phyloP scores from a whole-genome alignment of 805 yeast species.

The Wickerhamiella cacticola region DNA sequence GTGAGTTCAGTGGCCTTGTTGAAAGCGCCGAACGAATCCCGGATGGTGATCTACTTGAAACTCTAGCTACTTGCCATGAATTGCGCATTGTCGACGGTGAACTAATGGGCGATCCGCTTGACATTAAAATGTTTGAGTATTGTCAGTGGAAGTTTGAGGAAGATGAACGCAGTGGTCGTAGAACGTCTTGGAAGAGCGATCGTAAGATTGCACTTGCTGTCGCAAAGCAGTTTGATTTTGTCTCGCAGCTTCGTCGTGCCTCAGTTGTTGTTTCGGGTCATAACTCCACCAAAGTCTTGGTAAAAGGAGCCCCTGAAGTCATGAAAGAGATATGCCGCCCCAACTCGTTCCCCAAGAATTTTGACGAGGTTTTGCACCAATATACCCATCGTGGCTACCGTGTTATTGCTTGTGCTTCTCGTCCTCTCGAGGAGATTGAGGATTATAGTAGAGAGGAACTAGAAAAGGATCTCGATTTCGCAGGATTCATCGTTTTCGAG shows the following conservation, averaged over 20 bases:
- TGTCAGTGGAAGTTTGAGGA: constrained; percentile 69
- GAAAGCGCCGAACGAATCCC: constrained; percentile 16
- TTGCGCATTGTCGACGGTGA: constrained; percentile 67
- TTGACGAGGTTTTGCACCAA: constrained; percentile 56
- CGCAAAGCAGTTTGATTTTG: constrained; percentile 61
- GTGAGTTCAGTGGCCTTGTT: constrained; percentile 20
- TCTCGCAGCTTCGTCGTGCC: constrained; percentile 80
- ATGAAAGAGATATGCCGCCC: constrained; percentile 66
- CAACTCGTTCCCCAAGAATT: constrained; percentile 60
- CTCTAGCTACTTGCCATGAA: constrained; percentile 74
- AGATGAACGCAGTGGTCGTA: constrained; percentile 31
- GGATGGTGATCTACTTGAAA: constrained; percentile 17
- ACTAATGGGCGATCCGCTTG: constrained; percentile 86
- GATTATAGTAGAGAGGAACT: constrained; percentile 46
- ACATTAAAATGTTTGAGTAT: constrained; percentile 84
- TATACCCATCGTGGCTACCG: constrained; percentile 92
- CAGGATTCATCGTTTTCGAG: constrained; percentile 87
- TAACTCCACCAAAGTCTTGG: constrained; percentile 41
- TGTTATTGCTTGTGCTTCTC: constrained; percentile 85
- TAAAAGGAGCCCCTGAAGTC: constrained; percentile 97
- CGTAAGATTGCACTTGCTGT: constrained; percentile 30
- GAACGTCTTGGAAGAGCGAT: constrained; percentile 13
- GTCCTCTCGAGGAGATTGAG: constrained; percentile 56
- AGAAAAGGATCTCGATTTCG: constrained; percentile 57
- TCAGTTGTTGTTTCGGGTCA: constrained; percentile 48